Evolutionary conservation across 306 rosid genomes (phyloP).

Genomic region (Urtica urens): DNA sequence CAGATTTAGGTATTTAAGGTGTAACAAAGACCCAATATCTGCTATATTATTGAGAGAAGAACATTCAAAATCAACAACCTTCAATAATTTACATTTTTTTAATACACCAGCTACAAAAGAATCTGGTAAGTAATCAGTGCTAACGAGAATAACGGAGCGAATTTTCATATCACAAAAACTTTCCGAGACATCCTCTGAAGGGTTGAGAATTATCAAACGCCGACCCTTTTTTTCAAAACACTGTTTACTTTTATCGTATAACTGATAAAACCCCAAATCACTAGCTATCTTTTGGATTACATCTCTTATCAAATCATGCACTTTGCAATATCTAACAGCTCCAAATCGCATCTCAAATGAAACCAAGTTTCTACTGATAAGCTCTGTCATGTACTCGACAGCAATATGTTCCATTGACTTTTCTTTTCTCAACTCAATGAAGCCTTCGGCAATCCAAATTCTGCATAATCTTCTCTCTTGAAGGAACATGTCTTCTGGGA

Average conservation of each 20-base stretch:
- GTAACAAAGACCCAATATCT: slow-evolving; percentile 8
- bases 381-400: background rate
- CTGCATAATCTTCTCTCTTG: background rate
- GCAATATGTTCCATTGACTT: background rate
- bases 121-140: background rate
- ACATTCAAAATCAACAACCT: slow-evolving; percentile 5
- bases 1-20: slow-evolving; percentile 5
- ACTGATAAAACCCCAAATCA: background rate
- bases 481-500: slow-evolving; percentile 2
- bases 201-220: background rate
- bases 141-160: slow-evolving; percentile 9
- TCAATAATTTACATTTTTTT: slow-evolving; percentile 5
- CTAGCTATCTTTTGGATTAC: background rate
- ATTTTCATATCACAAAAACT: background rate
- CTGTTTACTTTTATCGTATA: background rate
- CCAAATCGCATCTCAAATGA: background rate
- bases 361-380: slow-evolving; percentile 1
- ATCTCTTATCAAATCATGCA: slow-evolving; percentile 11
- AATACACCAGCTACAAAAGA: background rate
- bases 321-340: background rate
- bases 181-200: background rate
- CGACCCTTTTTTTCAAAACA: background rate
- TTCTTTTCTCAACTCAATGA: background rate
- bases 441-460: slow-evolving; percentile 13
- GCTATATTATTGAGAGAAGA: background rate